These are phyloP conservation scores for Platanthera guangdongensis DNA, from an alignment of 106 monocot genomes.

Conservation along the genomic window DNA sequence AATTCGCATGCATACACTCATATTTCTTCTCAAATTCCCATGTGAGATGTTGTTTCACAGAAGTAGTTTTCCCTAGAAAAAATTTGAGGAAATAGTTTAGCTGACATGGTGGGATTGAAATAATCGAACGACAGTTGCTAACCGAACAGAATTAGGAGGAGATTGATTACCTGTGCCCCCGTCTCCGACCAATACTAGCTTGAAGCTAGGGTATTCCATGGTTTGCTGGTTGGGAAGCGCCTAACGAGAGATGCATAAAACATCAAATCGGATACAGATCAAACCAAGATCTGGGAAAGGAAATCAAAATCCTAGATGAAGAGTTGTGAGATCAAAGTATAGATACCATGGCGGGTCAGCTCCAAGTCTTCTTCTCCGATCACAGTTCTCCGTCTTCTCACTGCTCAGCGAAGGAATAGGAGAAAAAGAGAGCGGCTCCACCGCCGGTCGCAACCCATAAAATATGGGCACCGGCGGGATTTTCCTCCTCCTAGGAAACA, in stretches of 20 bases:
- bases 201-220: slow-evolving; percentile 27
- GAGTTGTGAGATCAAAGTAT: too few relatives aligned
- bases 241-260: not conserved
- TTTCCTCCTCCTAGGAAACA: too few relatives aligned
- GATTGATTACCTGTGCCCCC: slow-evolving; percentile 20
- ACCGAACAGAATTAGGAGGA: not conserved
- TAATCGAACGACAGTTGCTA: not conserved
- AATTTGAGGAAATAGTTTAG: not conserved
- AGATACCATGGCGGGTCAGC: too few relatives aligned
- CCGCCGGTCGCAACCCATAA: too few relatives aligned
- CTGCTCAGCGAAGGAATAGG: too few relatives aligned
- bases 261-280: too few relatives aligned
- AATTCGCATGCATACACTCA: slow-evolving; percentile 29
- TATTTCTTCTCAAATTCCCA: slow-evolving; percentile 61
- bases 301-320: too few relatives aligned
- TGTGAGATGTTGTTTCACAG: slow-evolving; percentile 50
- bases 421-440: too few relatives aligned
- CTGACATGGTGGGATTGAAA: not conserved
- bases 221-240: slow-evolving; percentile 22
- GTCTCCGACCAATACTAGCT: slow-evolving; percentile 27
- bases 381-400: too few relatives aligned
- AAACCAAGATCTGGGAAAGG: too few relatives aligned
- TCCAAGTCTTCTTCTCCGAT: too few relatives aligned
- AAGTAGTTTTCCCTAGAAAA: slow-evolving; percentile 40
- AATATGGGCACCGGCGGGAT: too few relatives aligned